Conservation (phyloP, 495 filamentous ascomycete species). For the Hyaloscypha variabilis region DNA sequence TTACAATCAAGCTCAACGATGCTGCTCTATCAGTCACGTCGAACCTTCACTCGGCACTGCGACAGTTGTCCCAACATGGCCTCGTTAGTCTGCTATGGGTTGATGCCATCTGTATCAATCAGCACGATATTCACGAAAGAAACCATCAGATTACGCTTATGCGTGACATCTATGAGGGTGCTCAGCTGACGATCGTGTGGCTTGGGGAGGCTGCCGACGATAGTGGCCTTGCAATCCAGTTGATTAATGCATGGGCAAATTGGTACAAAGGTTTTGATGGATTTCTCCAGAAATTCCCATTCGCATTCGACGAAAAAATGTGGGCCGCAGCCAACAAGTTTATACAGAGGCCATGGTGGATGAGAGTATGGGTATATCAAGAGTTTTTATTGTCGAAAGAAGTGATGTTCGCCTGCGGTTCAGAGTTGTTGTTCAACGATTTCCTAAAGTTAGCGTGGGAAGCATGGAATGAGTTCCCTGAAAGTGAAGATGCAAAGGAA, state of each 20-base stretch:
- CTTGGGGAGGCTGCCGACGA: conserved; percentile 21
- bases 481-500: too few relatives aligned
- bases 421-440: too few relatives aligned
- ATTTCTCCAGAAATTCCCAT: neutral
- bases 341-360: neutral
- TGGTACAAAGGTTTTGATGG: too few relatives aligned
- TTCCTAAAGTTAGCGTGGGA: too few relatives aligned
- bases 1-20: neutral
- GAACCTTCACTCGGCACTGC: neutral
- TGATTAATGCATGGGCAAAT: neutral
- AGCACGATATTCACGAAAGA: conserved; percentile 23
- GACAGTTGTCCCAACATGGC: neutral
- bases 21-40: neutral
- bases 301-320: neutral
- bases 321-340: too few relatives aligned
- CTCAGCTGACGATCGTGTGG: conserved; percentile 28
- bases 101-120: too few relatives aligned
- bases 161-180: conserved; percentile 31
- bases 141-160: conserved; percentile 30
- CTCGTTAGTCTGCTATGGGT: too few relatives aligned
- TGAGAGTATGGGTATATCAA: neutral
- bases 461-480: too few relatives aligned
- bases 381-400: neutral
- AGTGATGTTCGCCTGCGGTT: neutral
- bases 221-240: neutral